Base-by-base conservation (phyloP, 257 asterid genomes). In the Rehmannia glutinosa region DNA sequence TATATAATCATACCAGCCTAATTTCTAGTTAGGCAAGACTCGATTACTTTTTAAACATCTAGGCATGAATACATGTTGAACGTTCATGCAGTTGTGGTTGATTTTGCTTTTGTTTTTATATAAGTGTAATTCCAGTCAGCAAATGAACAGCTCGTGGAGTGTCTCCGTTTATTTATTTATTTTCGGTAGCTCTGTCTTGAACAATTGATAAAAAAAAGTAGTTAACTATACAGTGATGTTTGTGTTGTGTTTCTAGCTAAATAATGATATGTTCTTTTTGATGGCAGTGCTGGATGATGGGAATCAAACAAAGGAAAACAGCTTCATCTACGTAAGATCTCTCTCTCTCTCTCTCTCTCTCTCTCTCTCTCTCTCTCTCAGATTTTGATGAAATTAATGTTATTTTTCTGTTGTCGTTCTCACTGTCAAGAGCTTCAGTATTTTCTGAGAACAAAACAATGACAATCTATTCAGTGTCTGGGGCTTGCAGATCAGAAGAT, bases 321-420 rank as follows among this genome's bases (percentile, higher is more conserved):
- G 99, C 80, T 91, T 85, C 89, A 94, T 94, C 58, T 94, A 93
- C 74, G 99, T 93, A 78, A 85, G 91, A 81, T 62, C 59, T 63
- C 21, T 45, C 66, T 68, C 20, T 68, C n/a, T 47, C 35, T 17
- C 61, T 62, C 49, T 51, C 66, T 66, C 24, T 56, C 25, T 25
- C 38, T 71, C 36, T n/a, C 28, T 5, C 23, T 59, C 17, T 21
- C 19, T 32, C 3, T 32, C 41, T 42, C 24, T 28, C 13, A 15
- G 23, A 15, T 35, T 17, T 20, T 32, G 38, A 32, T 19, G 52
- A n/a, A n/a, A n/a, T n/a, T 49, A 7, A 19, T 62, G 25, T 19
- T n/a, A 21, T 24, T 69, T 53, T 25, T 33, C 17, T 66, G 23
- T 38, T 10, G 17, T 23, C 51, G 7, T 32, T 72, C 35, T 64